Percentiles rank a stretch among this genome's conserved stretches.
These are phyloP conservation scores for Psilocybe azurescens DNA, from an alignment of 768 basidiomycete species.

Conservation along the genomic window DNA sequence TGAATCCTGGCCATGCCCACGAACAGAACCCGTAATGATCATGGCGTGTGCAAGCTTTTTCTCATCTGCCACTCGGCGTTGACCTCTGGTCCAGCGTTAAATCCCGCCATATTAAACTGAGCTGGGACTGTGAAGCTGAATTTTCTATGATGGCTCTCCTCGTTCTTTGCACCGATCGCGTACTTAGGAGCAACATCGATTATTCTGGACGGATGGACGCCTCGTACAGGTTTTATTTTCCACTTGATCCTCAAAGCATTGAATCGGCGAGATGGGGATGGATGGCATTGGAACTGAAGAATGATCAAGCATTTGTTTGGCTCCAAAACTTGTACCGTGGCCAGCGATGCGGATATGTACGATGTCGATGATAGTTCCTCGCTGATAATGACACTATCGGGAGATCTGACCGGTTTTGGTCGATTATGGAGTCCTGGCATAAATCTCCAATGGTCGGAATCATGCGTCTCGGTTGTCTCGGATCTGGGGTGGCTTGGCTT, in stretches of 20 bases:
- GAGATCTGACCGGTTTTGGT: not conserved
- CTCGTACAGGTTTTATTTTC: slow-evolving; percentile 8
- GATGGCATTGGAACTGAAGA: slow-evolving; percentile 22
- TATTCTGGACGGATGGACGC: slow-evolving; percentile 5
- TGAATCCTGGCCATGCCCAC: slow-evolving; percentile 17
- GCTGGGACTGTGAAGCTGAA: slow-evolving; percentile 12
- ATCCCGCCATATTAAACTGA: slow-evolving; percentile 16
- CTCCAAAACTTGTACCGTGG: slow-evolving; percentile 19
- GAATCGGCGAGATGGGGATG: slow-evolving; percentile 17
- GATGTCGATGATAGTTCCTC: slow-evolving; percentile 18
- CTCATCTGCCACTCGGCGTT: slow-evolving; percentile 10
- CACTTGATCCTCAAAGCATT: slow-evolving; percentile 18
- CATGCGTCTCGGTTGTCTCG: not conserved
- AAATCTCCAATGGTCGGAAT: not conserved
- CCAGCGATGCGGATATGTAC: slow-evolving; percentile 20
- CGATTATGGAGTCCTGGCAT: slow-evolving; percentile 4
- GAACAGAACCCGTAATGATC: slow-evolving; percentile 19
- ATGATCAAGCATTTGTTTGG: slow-evolving; percentile 19
- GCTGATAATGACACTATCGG: slow-evolving; percentile 16
- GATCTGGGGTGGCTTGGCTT: not conserved
- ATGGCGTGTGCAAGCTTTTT: slow-evolving; percentile 19
- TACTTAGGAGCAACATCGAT: slow-evolving; percentile 19
- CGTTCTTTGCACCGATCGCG: slow-evolving; percentile 20
- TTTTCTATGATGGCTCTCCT: slow-evolving; percentile 15
- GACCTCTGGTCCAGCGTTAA: slow-evolving; percentile 15